These are phyloP conservation scores for Coniosporium apollinis DNA, from an alignment of 495 filamentous ascomycete genomes.

Conservation along the genomic window DNA sequence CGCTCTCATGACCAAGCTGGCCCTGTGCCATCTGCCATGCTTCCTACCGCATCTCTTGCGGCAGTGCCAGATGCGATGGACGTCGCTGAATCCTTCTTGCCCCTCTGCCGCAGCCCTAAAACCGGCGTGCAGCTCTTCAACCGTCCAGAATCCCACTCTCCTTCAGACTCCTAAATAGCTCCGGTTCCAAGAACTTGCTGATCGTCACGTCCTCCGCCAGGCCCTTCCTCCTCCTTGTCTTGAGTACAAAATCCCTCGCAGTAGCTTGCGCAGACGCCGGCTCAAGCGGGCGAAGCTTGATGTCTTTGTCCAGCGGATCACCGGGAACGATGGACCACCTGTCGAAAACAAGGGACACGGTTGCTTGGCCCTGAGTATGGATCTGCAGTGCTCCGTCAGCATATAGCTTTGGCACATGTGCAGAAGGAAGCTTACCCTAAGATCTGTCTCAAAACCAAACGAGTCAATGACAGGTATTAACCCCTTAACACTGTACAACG, in stretches of 20 bases:
- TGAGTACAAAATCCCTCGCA: slow-evolving; percentile 87
- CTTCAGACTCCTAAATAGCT: slow-evolving; percentile 73
- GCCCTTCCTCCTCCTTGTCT: slow-evolving; percentile 86
- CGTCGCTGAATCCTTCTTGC: too few relatives aligned
- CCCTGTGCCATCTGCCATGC: too few relatives aligned
- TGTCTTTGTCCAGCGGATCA: slow-evolving; percentile 79
- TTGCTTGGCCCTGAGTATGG: slow-evolving; percentile 84
- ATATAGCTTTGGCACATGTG: not conserved
- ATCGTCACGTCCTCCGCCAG: slow-evolving; percentile 90
- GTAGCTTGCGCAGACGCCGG: slow-evolving; percentile 73
- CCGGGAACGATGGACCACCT: slow-evolving; percentile 90
- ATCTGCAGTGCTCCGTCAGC: slow-evolving; percentile 28
- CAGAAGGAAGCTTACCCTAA: slow-evolving; percentile 32
- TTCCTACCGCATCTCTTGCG: too few relatives aligned
- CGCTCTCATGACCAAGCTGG: too few relatives aligned
- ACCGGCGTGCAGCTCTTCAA: slow-evolving; percentile 20
- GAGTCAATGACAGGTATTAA: slow-evolving; percentile 90
- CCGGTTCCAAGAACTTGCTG: slow-evolving; percentile 87
- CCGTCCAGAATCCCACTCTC: slow-evolving; percentile 78
- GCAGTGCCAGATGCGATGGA: too few relatives aligned
- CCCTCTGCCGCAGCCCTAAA: too few relatives aligned
- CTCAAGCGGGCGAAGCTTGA: slow-evolving; percentile 68
- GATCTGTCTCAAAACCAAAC: slow-evolving; percentile 94
- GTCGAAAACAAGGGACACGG: slow-evolving; percentile 85
- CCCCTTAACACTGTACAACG: slow-evolving; percentile 75